A percentile compares a stretch with the other conserved stretches of the same genome.
Evolutionary conservation across 352 stramenopile species (phyloP).

Genomic region (Phytophthora macrochlamydospora): DNA sequence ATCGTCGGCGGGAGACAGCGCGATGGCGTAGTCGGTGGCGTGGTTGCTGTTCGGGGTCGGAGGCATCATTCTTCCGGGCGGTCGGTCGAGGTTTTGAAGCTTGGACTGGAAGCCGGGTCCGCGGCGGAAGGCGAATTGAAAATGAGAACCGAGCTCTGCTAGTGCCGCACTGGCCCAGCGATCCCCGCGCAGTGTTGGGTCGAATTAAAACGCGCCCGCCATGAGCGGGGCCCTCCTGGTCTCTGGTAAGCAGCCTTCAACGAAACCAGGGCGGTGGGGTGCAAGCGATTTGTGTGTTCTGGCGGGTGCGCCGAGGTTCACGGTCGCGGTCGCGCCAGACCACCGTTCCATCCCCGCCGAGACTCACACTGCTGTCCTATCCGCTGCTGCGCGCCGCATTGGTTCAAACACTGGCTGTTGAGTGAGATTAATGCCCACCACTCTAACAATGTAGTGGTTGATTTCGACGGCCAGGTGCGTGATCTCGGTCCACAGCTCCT

Average conservation of each 20-base stretch:
- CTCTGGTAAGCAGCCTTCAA: constrained; percentile 1
- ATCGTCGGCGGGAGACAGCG: constrained; percentile 8
- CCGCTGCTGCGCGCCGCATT: too few relatives aligned
- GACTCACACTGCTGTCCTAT: too few relatives aligned
- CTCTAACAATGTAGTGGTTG: too few relatives aligned
- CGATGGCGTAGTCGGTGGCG: constrained; percentile 17
- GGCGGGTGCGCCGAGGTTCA: not conserved
- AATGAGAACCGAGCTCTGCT: constrained; percentile 9
- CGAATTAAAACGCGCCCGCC: constrained; percentile 2
- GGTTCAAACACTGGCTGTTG: too few relatives aligned
- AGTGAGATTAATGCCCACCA: too few relatives aligned
- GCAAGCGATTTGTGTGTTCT: not conserved
- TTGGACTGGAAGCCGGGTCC: constrained; percentile 17
- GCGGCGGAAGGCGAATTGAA: constrained; percentile 25
- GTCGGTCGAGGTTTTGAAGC: not conserved
- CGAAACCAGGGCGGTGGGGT: not conserved
- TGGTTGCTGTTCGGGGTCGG: constrained; percentile 8
- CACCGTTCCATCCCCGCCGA: too few relatives aligned
- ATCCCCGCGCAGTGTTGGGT: not conserved
- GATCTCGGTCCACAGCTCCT: too few relatives aligned
- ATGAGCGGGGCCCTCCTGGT: not conserved
- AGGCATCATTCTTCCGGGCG: constrained; percentile 10
- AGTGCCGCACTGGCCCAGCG: not conserved
- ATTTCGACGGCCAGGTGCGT: too few relatives aligned
- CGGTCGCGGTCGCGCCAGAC: too few relatives aligned